These are phyloP conservation scores for Globisporangium cylindrosporum DNA, from an alignment of 352 stramenopile species.

Conservation along the genomic window DNA sequence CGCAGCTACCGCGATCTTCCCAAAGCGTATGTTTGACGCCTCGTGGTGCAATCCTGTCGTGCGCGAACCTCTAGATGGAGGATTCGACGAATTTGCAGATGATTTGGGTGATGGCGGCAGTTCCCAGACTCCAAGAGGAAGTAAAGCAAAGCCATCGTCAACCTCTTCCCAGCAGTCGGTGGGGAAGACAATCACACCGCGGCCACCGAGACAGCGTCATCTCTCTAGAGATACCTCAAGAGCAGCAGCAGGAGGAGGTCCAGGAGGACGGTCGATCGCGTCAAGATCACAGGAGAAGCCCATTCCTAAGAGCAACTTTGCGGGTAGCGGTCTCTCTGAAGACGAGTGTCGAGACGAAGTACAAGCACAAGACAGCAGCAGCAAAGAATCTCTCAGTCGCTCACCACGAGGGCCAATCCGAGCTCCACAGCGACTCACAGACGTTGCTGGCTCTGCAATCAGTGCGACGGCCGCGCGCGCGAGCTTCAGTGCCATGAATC, in stretches of 20 bases:
- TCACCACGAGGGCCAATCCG: not conserved
- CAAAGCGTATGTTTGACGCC: slow-evolving; percentile 50
- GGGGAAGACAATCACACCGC: not conserved
- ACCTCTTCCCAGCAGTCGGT: not conserved
- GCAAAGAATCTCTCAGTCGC: not conserved
- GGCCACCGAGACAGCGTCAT: slow-evolving; percentile 5
- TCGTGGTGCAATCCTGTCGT: slow-evolving; percentile 80
- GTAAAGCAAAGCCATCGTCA: not conserved
- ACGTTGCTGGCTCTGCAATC: not conserved
- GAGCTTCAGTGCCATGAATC: slow-evolving; percentile 5
- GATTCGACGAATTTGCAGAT: not conserved
- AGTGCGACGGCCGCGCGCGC: not conserved
- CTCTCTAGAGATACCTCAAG: not conserved
- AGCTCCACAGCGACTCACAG: not conserved
- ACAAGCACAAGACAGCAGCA: not conserved
- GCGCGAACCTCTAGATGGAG: slow-evolving; percentile 15
- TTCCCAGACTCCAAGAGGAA: slow-evolving; percentile 1
- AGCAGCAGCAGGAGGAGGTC: not conserved
- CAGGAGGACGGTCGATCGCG: not conserved
- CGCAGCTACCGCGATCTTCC: slow-evolving; percentile 40
- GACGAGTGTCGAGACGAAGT: too few relatives aligned
- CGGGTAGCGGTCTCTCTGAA: not conserved
- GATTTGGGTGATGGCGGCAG: not conserved
- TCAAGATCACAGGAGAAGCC: not conserved
- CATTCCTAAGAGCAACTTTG: not conserved